Base-by-base conservation (phyloP, 495 filamentous ascomycete genomes). In the Podospora pseudocomata region DNA sequence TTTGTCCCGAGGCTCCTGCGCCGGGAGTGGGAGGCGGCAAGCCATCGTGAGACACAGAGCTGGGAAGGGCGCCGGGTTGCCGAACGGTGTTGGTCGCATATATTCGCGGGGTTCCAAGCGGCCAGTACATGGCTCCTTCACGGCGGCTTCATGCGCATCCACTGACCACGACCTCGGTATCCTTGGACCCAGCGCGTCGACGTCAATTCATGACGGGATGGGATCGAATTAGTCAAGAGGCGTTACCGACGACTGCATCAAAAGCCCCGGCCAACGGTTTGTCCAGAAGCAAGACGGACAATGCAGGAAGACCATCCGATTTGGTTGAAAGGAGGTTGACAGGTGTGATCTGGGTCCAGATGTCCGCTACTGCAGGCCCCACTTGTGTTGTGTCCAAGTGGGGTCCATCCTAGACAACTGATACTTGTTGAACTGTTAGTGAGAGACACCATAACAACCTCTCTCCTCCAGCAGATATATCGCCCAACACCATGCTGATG, bases 71-170 rank as follows among this genome's bases (percentile, higher is more conserved):
- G 39, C 78, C 73, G 61, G 84, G 83, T 71, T 85, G 82, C 79
- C 86, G 89, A 80, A 74, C 78, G 69, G 74, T 85, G 78, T 74
- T 82, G 66, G 90, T 90, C 78, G 91, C 90, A 85, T 94, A 96
- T 75, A 96, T 90, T 79, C 89, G 85, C 68, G 94, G 93, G 69
- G 93, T 91, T 78, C 92, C 93, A 81, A 95, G 85, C 73, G 94
- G 94, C 94, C 94, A 97, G 85, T 97, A 97, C 94, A 97, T 97
- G 85, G 86, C 73, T 75, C 57, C 65, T 60, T 74, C 72, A 75
- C 67, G 73, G 74, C 68, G 73, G 71, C 70, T 66, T 74, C 73
- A 70, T 71, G 67, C 63, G 67, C 74, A 74, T 78, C 53, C 65
- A 65, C 70, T 70, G 73, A 76, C 53, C 65, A 65, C 68, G 64